Base-by-base conservation (phyloP, 2,329 filamentous ascomycete genomes). In the Hortaea werneckii region DNA sequence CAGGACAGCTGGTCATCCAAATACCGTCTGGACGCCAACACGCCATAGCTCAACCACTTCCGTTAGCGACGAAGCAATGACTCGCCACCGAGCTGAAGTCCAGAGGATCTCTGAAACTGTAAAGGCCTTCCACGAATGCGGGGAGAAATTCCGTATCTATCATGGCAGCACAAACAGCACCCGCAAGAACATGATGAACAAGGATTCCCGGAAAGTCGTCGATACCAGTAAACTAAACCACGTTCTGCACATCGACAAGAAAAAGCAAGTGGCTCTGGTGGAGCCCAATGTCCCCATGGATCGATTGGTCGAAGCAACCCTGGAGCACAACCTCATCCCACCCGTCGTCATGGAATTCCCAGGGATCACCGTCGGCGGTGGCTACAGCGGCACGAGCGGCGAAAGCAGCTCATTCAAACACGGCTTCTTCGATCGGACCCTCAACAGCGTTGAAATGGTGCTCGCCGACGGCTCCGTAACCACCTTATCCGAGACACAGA, bases 151-250 rank as follows among this genome's bases (percentile, higher is more conserved):
- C 64, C 75, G 83, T n/a, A 81, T 88, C 59, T 84, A 80, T 55
- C 84, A 88, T 65, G 85, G 85, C 50, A 80, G 82, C 0, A 87
- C 84, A 27, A 87, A 86, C 67, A 85, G 79, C 64, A 88, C 85
- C 34, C 79, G 85, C 6, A 73, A 74, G 27, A 62, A 63, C 6
- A 54, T 62, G 6, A 62, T 65, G 42, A 56, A 55, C 26, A 49
- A 50, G 27, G 55, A 61, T 34, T 54, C 55, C 4, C 52, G 34
- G 20, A 58, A 50, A 71, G 73, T 79, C 7, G 71, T 89, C 45
- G 82, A 87, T 61, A 87, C 82, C 34, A 82, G 79, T 63, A 58
- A 61, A 4, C 73, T 89, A 7, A 73, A 70, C 52, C 73, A 77
- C 61, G 76, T 89, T 11, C 67, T 89, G 7, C 64, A 69, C 6